Base-by-base conservation (phyloP, 495 filamentous ascomycete species). In the Penicillium odoratum region DNA sequence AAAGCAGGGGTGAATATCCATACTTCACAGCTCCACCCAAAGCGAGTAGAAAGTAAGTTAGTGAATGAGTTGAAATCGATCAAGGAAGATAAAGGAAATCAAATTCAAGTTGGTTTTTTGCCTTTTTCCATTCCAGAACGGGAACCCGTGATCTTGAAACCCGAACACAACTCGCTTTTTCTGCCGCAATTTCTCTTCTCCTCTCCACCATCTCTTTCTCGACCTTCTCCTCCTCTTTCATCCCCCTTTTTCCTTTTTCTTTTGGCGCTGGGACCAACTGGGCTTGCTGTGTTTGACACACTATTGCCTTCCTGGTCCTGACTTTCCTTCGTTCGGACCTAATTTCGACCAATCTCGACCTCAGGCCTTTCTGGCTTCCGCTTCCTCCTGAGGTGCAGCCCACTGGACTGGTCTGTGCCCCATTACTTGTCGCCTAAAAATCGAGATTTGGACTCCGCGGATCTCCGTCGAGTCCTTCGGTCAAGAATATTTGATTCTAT, bases 391-490 rank as follows among this genome's bases (percentile, higher is more conserved):
- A 60, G 59, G 76, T 77, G 73, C 76, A 76, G 76, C 76, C 60
- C 76, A 79, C 76, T 79, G 76, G 76, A 70, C 74, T 79, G 76
- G 76, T 74, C 73, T 79, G 76, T 76, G 69, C 76, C 66, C 56
- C 62, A 56, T 70, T 68, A 63, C 53, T 70, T 65, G 65, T 70
- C 61, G 68, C 61, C 66, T 66, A 67, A 63, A 64, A 56, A 33
- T 64, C 48, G 63, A 71, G 62, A 64, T 67, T 55, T 50, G 51
- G 66, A 57, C 57, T 60, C 63, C 52, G 52, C 56, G 55, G 49
- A 53, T 34, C 56, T 38, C 43, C 56, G 43, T 61, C 59, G 54
- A 47, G 44, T 60, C 48, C 33, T 51, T 53, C 33, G 45, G 40
- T 51, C 55, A 45, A 55, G 61, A 56, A 46, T 59, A 63, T 57